A percentile compares a stretch with the other conserved stretches of the same genome.
These are phyloP conservation scores for Tuber borchii DNA, from an alignment of 495 filamentous ascomycete species.

Conservation along the genomic window DNA sequence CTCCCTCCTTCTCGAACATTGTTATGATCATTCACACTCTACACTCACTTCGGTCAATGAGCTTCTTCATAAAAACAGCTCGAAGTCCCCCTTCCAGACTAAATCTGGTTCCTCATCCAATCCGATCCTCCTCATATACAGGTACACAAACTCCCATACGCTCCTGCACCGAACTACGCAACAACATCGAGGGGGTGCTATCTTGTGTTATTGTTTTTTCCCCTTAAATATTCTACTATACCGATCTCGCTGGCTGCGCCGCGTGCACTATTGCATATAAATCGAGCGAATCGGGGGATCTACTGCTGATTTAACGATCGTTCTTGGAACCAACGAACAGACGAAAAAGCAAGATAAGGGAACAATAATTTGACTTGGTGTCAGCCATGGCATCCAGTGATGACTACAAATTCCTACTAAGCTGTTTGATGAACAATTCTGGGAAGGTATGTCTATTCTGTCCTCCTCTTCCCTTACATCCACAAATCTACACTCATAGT, in stretches of 20 bases:
- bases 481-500: not conserved
- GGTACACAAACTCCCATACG: not conserved
- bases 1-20: not conserved
- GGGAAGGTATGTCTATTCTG: conserved; percentile 14
- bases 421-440: conserved; percentile 10
- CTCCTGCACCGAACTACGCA: not conserved
- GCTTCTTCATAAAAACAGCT: not conserved
- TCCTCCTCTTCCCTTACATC: not conserved
- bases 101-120: not conserved
- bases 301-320: not conserved
- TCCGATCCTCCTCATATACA: not conserved
- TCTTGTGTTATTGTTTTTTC: no score
- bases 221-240: not conserved
- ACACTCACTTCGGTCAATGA: not conserved
- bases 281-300: not conserved
- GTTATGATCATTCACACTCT: not conserved
- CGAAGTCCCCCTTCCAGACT: not conserved
- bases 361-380: not conserved
- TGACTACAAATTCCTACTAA: conserved; percentile 24
- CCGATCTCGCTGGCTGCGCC: not conserved
- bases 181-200: no score
- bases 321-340: not conserved
- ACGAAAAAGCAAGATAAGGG: not conserved
- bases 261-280: not conserved
- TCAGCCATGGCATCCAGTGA: conserved; percentile 21